phyloP scores from a whole-genome alignment of 805 yeast genomes.

The Komagataella phaffii region DNA sequence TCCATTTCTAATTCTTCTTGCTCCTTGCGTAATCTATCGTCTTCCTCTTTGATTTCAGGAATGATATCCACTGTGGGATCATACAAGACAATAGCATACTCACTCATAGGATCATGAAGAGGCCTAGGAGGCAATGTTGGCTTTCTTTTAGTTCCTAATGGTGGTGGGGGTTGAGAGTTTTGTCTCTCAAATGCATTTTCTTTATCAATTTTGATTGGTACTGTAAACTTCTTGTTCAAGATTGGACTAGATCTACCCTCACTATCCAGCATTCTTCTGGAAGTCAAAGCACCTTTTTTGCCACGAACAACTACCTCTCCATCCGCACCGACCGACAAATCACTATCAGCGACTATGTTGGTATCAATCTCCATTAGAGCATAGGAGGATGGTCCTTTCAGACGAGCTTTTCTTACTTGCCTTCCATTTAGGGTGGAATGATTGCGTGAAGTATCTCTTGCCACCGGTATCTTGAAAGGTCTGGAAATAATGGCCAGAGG shows the following conservation, averaged over 20 bases:
- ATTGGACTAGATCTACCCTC: constrained; percentile 24
- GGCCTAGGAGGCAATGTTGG: constrained; percentile 74
- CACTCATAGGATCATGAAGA: constrained; percentile 88
- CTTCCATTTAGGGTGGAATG: constrained; percentile 10
- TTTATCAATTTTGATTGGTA: constrained; percentile 39
- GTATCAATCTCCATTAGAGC: constrained; percentile 20
- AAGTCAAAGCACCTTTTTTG: constrained; percentile 46
- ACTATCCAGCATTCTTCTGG: constrained; percentile 33
- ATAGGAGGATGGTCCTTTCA: constrained; percentile 24
- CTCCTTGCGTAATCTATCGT: constrained; percentile 10
- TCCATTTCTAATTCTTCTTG: constrained; percentile 11
- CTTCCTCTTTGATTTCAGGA: constrained; percentile 17
- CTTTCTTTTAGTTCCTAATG: constrained; percentile 70
- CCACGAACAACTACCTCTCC: constrained; percentile 15
- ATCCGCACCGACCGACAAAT: constrained; percentile 15
- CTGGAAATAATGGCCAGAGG: constrained; percentile 38
- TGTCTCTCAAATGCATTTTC: constrained; percentile 16
- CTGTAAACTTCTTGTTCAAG: constrained; percentile 36
- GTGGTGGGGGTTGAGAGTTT: constrained; percentile 48
- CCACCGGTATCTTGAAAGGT: constrained; percentile 61
- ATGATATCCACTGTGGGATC: constrained; percentile 82
- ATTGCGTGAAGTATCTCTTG: constrained; percentile 9
- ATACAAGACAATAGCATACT: constrained; percentile 85
- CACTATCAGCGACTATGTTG: constrained; percentile 19
- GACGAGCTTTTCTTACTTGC: constrained; percentile 13